These are phyloP conservation scores for Ruellia speciosa DNA, from an alignment of 305 asterid species.

Conservation along the genomic window DNA sequence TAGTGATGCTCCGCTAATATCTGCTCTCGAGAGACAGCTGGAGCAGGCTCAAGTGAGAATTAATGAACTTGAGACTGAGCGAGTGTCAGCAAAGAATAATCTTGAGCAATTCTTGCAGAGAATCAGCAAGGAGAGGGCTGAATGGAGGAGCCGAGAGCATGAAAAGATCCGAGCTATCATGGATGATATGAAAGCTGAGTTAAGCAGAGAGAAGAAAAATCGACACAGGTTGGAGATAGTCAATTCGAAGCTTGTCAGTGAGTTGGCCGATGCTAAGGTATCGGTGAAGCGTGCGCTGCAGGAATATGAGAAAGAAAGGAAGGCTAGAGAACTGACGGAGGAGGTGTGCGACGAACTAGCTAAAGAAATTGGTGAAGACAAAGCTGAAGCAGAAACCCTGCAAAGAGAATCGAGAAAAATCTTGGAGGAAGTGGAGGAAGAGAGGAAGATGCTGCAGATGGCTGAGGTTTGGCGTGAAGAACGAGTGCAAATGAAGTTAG, in stretches of 20 bases:
- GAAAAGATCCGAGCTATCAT: slow-evolving; percentile 62
- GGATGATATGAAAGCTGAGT: slow-evolving; percentile 62
- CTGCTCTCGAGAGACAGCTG: slow-evolving; percentile 65
- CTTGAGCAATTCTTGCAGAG: slow-evolving; percentile 54
- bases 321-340: slow-evolving; percentile 53
- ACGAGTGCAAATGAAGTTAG: slow-evolving; percentile 83
- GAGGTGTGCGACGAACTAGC: slow-evolving; percentile 70
- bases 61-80: slow-evolving; percentile 59
- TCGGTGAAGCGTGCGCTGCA: slow-evolving; percentile 46
- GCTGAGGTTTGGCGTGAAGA: slow-evolving; percentile 99
- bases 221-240: slow-evolving; percentile 76
- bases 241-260: slow-evolving; percentile 55
- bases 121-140: slow-evolving; percentile 49
- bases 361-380: slow-evolving; percentile 65
- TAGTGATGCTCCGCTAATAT: slow-evolving; percentile 32
- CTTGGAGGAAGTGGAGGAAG: slow-evolving; percentile 88
- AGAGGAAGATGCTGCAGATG: slow-evolving; percentile 92
- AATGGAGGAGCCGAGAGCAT: slow-evolving; percentile 58
- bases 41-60: slow-evolving; percentile 68
- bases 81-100: slow-evolving; percentile 46
- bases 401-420: slow-evolving; percentile 58
- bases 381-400: slow-evolving; percentile 70
- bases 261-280: slow-evolving; percentile 48
- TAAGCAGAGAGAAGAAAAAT: slow-evolving; percentile 62
- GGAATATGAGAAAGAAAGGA: slow-evolving; percentile 52